Evolutionary conservation across 1,284 basidiomycete species (phyloP), one percentile per base, ranked within the genome.

Genomic region (Trametes hirsuta): DNA sequence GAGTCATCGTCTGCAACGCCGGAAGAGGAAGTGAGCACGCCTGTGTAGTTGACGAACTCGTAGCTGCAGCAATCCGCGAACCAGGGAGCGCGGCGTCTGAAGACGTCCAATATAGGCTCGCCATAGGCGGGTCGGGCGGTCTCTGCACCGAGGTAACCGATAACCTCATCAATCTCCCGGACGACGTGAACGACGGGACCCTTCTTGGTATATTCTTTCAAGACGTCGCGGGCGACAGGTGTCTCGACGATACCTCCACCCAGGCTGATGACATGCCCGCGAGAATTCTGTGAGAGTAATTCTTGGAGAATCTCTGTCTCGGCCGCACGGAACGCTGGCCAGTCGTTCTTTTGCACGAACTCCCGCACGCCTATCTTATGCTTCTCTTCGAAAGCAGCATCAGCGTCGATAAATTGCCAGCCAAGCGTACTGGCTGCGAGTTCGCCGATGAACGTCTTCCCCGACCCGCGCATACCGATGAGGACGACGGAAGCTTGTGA

Each of bases 181-280:
- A 84, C 81, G 52, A 94, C 81, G 74, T 93, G 85, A 14, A 94
- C 86, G 22, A 94, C 87, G 1, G 84, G 82, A 0, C 88, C 88
- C 39, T 78, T 77, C 42, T 74, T 76, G 9, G 84, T 84, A 71
- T 94, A 95, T 9, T 82, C 76, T 69, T 85, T 81, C 60, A 98
- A 80, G 6, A 93, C 69, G 18, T 89, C 80, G 39, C 94, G 80
- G 11, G 92, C 91, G 45, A 81, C 84, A 6, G 87, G 82, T 0
- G 88, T 93, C 77, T 99, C 97, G 45, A 98, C 93, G 53, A 99
- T 88, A 0, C 97, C 96, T 4, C 97, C 97, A 11, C 97, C 97
- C n/a, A 98, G 87, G 61, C 92, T 94, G 70, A 97, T 85, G 53
- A 97, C 82, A 72, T 93, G 85, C 2, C 86, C 85, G 22, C 82